Evolutionary conservation across 2,329 filamentous ascomycete species (phyloP).

Genomic region (Phialemoniopsis sp.): DNA sequence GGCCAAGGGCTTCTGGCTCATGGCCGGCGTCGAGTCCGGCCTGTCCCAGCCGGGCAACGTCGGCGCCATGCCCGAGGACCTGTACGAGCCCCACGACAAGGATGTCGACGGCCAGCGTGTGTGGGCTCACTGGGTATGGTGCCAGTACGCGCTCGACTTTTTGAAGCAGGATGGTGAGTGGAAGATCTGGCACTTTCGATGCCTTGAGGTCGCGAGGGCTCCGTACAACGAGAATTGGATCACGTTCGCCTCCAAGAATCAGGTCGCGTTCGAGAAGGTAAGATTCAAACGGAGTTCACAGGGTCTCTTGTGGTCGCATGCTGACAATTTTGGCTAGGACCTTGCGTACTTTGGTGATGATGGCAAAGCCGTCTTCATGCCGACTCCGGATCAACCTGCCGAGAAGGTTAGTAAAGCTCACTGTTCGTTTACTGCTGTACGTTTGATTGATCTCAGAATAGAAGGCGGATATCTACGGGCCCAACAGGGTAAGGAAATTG

Average conservation of each 20-base stretch:
- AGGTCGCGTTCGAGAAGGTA: no score
- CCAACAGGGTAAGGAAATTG: not conserved
- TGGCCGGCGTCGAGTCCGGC: no score
- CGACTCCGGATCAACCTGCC: not conserved
- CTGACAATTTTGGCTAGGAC: no score
- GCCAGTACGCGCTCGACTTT: constrained; percentile 4
- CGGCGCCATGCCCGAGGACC: no score
- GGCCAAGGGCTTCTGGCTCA: no score
- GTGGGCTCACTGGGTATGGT: constrained; percentile 3
- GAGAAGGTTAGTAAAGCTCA: not conserved
- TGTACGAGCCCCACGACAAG: constrained; percentile 2
- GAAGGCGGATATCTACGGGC: constrained; percentile 1
- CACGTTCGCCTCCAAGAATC: no score
- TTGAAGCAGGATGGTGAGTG: constrained; percentile 3
- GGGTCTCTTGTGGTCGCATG: no score
- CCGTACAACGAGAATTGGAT: no score
- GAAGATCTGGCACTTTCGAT: constrained; percentile 4
- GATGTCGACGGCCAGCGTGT: constrained; percentile 1
- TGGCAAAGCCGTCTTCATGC: constrained; percentile 1
- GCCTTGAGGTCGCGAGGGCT: constrained; percentile 2
- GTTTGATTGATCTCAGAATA: not conserved
- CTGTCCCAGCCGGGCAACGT: no score
- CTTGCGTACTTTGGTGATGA: no score
- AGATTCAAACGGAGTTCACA: no score
- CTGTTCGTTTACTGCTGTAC: not conserved